A percentile compares a stretch with the other conserved stretches of the same genome.
Evolutionary conservation across 495 filamentous ascomycete genomes (phyloP).

Genomic region (Penicillium robsamsonii): DNA sequence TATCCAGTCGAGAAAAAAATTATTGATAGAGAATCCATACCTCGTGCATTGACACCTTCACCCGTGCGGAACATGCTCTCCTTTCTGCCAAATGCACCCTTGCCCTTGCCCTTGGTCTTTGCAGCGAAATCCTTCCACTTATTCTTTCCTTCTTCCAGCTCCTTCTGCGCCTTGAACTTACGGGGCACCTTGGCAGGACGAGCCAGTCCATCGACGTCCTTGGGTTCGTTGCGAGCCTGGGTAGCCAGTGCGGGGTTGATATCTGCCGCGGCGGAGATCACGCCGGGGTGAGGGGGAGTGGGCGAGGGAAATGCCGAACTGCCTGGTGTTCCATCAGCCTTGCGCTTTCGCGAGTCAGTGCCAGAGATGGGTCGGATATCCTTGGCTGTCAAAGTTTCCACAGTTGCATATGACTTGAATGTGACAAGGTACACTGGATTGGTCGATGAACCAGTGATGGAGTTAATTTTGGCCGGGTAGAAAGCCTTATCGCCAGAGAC

Average conservation of each 20-base stretch:
- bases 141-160: constrained; percentile 83
- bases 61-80: constrained; percentile 97
- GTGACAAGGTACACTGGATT: constrained; percentile 90
- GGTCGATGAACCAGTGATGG: constrained; percentile 83
- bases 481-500: constrained; percentile 82
- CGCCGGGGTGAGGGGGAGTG: constrained; percentile 51
- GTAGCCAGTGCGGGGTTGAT: constrained; percentile 78
- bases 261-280: constrained; percentile 84
- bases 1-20: neutral
- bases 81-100: constrained; percentile 81
- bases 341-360: constrained; percentile 75
- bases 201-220: constrained; percentile 63
- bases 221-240: constrained; percentile 65
- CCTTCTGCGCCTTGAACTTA: constrained; percentile 87
- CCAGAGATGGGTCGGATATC: constrained; percentile 76
- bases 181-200: constrained; percentile 65
- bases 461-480: constrained; percentile 90
- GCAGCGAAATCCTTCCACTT: constrained; percentile 91
- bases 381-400: constrained; percentile 79
- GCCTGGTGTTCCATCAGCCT: constrained; percentile 76
- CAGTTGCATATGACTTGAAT: constrained; percentile 82
- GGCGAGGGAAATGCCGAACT: constrained; percentile 47
- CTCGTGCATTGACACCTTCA: constrained; percentile 79
- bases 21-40: constrained; percentile 44
- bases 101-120: constrained; percentile 78